These are phyloP conservation scores for Flaveria trinervia DNA, from an alignment of 129 eudicot species.

Conservation along the genomic window DNA sequence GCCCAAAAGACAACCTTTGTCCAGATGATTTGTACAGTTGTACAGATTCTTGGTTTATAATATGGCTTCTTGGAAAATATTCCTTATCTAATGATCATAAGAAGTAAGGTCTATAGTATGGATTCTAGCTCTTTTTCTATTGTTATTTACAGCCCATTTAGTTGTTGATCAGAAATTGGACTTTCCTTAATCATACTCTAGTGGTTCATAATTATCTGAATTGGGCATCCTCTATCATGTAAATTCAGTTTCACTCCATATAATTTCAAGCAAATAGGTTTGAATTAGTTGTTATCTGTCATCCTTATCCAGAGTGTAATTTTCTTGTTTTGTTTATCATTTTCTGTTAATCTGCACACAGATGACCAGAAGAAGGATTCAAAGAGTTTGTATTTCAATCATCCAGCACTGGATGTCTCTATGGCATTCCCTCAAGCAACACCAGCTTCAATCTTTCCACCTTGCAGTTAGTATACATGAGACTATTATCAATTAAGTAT, in stretches of 20 bases:
- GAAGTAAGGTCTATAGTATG: neutral
- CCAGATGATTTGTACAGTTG: no score
- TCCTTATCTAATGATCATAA: neutral
- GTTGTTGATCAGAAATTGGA: neutral
- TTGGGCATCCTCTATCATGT: neutral
- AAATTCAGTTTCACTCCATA: neutral
- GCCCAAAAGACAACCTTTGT: neutral
- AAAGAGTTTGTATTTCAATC: conserved; percentile 50
- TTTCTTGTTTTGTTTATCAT: neutral
- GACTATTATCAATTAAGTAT: neutral
- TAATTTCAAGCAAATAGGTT: conserved; percentile 6
- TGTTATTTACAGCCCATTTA: neutral
- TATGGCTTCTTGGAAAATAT: neutral
- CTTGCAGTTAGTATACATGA: conserved; percentile 61
- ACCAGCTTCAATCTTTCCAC: conserved; percentile 92
- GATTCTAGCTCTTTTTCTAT: neutral
- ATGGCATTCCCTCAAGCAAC: conserved; percentile 98
- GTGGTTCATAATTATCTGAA: neutral
- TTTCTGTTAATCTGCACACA: conserved; percentile 34
- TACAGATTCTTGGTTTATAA: no score
- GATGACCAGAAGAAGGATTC: conserved; percentile 56
- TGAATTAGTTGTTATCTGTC: neutral
- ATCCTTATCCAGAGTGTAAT: no score
- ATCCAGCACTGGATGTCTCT: conserved; percentile 79
- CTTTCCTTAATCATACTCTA: neutral